phyloP scores from a whole-genome alignment of 1,284 basidiomycete species.

The Hemileia vastatrix region DNA sequence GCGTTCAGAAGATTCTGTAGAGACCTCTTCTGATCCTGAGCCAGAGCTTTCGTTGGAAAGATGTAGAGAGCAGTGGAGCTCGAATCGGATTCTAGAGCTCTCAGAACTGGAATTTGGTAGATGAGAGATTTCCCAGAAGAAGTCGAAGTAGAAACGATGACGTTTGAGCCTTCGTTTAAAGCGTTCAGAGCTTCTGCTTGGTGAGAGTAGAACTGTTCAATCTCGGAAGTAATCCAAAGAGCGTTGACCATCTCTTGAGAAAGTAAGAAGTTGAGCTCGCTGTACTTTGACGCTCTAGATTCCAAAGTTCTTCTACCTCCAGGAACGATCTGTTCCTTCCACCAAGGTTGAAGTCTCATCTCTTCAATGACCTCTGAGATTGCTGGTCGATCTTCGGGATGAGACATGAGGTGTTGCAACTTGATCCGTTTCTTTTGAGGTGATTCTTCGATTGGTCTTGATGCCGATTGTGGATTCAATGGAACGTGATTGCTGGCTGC shows the following conservation, averaged over 20 bases:
- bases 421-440: constrained; percentile 29
- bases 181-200: constrained; percentile 68
- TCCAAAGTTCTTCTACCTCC: constrained; percentile 6
- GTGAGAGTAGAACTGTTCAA: constrained; percentile 63
- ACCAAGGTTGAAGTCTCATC: constrained; percentile 55
- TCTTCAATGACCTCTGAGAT: constrained; percentile 56
- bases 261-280: constrained; percentile 52
- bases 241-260: constrained; percentile 56
- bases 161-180: constrained; percentile 56
- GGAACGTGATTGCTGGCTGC: constrained; percentile 50
- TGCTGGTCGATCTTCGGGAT: constrained; percentile 52
- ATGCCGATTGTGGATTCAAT: constrained; percentile 29
- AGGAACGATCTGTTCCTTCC: constrained; percentile 56
- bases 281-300: constrained; percentile 43
- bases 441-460: constrained; percentile 26
- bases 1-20: constrained; percentile 53
- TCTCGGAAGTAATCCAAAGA: constrained; percentile 55
- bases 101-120: constrained; percentile 66
- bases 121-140: constrained; percentile 87
- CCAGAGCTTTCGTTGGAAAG: constrained; percentile 86
- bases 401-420: constrained; percentile 49
- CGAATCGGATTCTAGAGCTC: constrained; percentile 57
- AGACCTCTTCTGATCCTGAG: constrained; percentile 71
- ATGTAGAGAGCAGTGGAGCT: constrained; percentile 68
- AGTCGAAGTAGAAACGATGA: constrained; percentile 84